These are phyloP conservation scores for Blastocystis sp. DNA, from an alignment of 352 stramenopile species.

Conservation along the genomic window DNA sequence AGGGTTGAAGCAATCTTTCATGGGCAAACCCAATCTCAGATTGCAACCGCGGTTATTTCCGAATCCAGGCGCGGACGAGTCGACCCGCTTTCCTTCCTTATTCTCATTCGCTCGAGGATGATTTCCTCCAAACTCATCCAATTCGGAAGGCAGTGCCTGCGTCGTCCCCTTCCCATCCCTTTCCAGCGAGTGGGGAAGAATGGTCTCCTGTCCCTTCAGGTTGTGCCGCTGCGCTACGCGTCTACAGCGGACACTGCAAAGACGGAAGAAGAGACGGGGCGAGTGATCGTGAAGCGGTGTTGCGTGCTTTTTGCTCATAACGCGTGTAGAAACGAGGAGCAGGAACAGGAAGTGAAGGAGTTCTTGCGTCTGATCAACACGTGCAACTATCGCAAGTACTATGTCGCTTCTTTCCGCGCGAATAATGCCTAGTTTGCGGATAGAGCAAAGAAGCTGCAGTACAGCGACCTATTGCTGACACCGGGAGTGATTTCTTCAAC, in stretches of 20 bases:
- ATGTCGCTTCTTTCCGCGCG: background rate
- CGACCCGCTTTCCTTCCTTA: background rate
- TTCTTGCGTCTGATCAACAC: background rate
- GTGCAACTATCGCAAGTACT: background rate
- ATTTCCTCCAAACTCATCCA: background rate
- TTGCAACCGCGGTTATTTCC: too few relatives aligned
- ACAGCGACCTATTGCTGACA: slow-evolving; percentile 26
- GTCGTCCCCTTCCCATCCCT: background rate
- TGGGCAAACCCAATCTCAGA: too few relatives aligned
- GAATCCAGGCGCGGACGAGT: too few relatives aligned
- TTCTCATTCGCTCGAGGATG: background rate
- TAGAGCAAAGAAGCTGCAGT: background rate
- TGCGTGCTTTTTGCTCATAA: background rate
- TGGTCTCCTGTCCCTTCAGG: background rate
- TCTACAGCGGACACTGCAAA: background rate
- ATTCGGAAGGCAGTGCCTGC: background rate
- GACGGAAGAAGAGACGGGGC: background rate
- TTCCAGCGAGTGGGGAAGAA: background rate
- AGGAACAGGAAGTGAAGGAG: background rate
- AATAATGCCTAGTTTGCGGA: background rate
- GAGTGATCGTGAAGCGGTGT: background rate
- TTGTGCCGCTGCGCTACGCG: background rate
- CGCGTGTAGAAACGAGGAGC: background rate
- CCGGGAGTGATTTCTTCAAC: background rate
- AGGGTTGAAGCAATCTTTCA: too few relatives aligned